Base-by-base conservation (phyloP, 192 early-diverging fungal genomes). In the Umbelopsis sp. region DNA sequence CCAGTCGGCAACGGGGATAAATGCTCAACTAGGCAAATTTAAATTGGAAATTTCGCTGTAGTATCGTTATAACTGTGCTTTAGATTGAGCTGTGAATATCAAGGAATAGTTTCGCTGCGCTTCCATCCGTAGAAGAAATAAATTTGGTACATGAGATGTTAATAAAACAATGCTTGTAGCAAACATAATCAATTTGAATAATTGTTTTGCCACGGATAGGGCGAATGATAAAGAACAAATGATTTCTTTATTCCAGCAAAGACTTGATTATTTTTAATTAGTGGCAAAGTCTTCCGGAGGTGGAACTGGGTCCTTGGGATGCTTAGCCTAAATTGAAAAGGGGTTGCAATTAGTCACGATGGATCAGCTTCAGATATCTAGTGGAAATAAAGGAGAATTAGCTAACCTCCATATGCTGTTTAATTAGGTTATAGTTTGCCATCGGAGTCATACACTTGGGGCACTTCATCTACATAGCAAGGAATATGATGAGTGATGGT, bases 341-440 rank as follows among this genome's bases (percentile, higher is more conserved):
- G 17, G 56, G 12, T 31, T 3, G 25, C 2, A 3, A 54, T 1
- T 4, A 54, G 3, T 4, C n/a, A n/a, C n/a, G 21, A 54, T 62
- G 26, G n/a, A 31, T 20, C 12, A 20, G 20, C 9, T 4, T 41
- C 8, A 11, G 38, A 41, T 11, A 11, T 11, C 4, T 0, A 41
- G 38, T 41, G 38, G 7, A 62, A 62, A 0, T 14, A 29, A 34
- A 31, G 26, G 14, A 29, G 22, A 7, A 4, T 14, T 10, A 31
- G 71, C 71, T 73, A 66, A 73, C 76, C 20, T 53, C 68, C 76
- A 77, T 77, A 45, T 77, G 76, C 12, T 70, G 71, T 2, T 70
- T 45, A 26, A 77, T 44, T 11, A 77, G 49, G 17, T 77, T 77
- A 54, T 77, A 77, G 9, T 77, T 72, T 34, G 76, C 68, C 67